Evolutionary conservation across 2,329 filamentous ascomycete genomes (phyloP).

Genomic region (Chaetothyriales sp.): DNA sequence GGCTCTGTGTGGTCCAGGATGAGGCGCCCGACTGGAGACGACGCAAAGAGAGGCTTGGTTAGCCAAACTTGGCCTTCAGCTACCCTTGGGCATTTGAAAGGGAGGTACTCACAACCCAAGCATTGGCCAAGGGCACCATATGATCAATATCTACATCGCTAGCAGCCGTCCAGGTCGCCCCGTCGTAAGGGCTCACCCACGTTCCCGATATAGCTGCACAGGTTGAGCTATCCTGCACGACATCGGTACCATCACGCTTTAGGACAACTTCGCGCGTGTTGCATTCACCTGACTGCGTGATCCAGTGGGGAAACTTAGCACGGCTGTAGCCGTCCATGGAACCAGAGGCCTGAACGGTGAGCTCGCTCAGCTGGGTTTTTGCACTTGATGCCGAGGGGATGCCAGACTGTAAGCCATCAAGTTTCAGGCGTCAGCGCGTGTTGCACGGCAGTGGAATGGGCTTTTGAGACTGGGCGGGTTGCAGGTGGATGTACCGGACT

Average conservation of each 20-base stretch:
- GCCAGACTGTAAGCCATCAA: constrained; percentile 27
- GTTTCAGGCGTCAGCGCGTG: neutral
- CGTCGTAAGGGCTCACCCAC: constrained; percentile 64
- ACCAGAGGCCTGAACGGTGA: constrained; percentile 45
- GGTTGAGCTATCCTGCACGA: constrained; percentile 39
- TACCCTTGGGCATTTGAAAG: constrained; percentile 6
- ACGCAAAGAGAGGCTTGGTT: neutral
- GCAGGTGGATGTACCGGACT: constrained; percentile 1
- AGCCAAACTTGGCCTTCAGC: neutral
- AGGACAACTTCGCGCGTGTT: constrained; percentile 62
- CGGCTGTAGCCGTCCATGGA: constrained; percentile 49
- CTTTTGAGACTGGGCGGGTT: neutral
- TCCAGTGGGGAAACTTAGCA: constrained; percentile 59
- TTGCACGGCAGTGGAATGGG: neutral
- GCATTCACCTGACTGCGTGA: constrained; percentile 51
- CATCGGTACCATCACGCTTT: constrained; percentile 55
- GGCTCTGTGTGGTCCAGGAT: constrained; percentile 54
- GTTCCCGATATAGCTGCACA: constrained; percentile 53
- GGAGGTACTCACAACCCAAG: constrained; percentile 49
- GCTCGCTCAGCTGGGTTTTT: constrained; percentile 40
- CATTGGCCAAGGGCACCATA: constrained; percentile 66
- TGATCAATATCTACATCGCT: constrained; percentile 71
- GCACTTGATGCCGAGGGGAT: constrained; percentile 49
- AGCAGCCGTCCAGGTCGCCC: constrained; percentile 53
- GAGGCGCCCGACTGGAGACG: constrained; percentile 50